Base-by-base conservation (phyloP, 73 alveolate genomes). In the Paramecium sexaurelia region DNA sequence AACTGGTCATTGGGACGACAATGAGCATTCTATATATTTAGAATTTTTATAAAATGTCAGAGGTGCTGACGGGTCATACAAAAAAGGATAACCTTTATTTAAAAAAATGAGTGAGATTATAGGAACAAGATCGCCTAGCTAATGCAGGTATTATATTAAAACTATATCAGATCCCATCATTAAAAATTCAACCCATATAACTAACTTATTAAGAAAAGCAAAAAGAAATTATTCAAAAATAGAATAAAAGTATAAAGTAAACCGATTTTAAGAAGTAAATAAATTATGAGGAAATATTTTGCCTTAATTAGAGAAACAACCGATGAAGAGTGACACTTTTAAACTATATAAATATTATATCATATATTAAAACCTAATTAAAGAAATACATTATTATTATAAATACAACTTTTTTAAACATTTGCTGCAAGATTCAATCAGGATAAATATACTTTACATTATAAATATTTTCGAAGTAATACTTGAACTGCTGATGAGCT, bases 61-160 rank as follows among this genome's bases (percentile, higher is more conserved):
- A 19, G 83, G 47, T 61, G 13, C 33, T 24, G 17, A 56, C 7
- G 33, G 19, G 5, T 32, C 39, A 10, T 29, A 32, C 26, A 26
- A 32, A 27, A 61, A 61, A 61, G 83, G 83, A 61, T 13, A 61
- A 26, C 83, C 83, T 22, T 61, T 73, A 39, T 73, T 73, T 39
- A 73, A 73, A 17, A 15, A 24, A 19, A 73, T 73, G 87, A 73
- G 87, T 73, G 87, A 73, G 32, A 0, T 73, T 20, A 73, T 73
- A 3, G 87, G 87, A 33, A 73, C 87, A n/a, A 73, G 87, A 73
- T 27, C 87, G 9, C 87, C 87, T 8, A 73, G 87, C 43, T 36
- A 73, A 73, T 73, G 87, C 87, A 73, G 87, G 87, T 73, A 73
- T 39, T 73, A 47, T 11, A 0, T 61, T 10, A 26, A 22, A 29